Evolutionary conservation across 129 eudicot species (phyloP).

Genomic region (Helianthus annuus): DNA sequence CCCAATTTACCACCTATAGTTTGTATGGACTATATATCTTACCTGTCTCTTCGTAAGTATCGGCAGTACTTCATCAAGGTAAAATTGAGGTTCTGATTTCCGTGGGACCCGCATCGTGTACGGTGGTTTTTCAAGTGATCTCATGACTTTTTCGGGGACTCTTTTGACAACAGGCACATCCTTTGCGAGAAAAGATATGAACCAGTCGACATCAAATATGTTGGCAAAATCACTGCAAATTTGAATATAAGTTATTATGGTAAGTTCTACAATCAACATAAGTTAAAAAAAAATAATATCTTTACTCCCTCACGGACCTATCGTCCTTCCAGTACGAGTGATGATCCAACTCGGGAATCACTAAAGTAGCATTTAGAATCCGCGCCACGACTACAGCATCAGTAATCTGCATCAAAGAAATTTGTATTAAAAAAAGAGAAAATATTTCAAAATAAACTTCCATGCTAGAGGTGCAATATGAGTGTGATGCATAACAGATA

Average conservation of each 20-base stretch:
- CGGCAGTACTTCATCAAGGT: conserved; percentile 81
- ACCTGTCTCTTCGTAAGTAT: conserved; percentile 80
- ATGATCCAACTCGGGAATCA: conserved; percentile 95
- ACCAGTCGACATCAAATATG: conserved; percentile 91
- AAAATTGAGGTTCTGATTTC: conserved; percentile 89
- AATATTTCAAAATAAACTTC: neutral
- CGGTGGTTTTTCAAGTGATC: conserved; percentile 94
- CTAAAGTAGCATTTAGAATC: conserved; percentile 90
- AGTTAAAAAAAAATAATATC: conserved; percentile 9
- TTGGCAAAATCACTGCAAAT: conserved; percentile 79
- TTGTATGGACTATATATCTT: conserved; percentile 33
- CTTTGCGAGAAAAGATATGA: conserved; percentile 80
- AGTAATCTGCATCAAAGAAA: conserved; percentile 60
- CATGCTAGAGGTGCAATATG: neutral
- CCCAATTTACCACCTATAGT: neutral
- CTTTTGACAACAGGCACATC: conserved; percentile 79
- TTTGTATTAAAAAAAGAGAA: neutral
- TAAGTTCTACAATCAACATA: neutral
- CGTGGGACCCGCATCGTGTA: conserved; percentile 98
- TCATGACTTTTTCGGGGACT: conserved; percentile 90
- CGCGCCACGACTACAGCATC: conserved; percentile 98
- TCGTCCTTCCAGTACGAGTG: conserved; percentile 96
- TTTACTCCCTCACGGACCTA: conserved; percentile 61
- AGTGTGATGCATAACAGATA: neutral
- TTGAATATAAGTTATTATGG: neutral